Evolutionary conservation across 257 asterid genomes (phyloP), one percentile per base, ranked within the genome.

Genomic region (Penstemon newberryi): DNA sequence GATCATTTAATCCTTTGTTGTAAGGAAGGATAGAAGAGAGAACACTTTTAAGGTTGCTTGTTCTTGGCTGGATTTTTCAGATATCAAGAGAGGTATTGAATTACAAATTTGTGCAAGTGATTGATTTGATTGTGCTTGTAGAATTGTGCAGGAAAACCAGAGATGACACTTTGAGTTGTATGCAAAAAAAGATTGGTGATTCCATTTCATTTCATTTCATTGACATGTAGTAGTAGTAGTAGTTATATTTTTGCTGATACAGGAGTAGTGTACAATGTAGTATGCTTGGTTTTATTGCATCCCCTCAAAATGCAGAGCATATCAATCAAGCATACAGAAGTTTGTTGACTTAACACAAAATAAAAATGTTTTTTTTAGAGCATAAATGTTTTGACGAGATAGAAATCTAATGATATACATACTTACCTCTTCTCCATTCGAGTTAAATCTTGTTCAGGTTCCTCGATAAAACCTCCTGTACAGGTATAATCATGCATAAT

Each of bases 61-160:
- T 25, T 25, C 33, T 25, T 25, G 33, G 33, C 33, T 25, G 33
- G 33, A 25, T 2, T 25, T 25, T 25, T 25, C 73, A 68, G 85
- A 41, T 49, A 18, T 33, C 13, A 46, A 2, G 6, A 46, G 9
- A 9, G 54, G 54, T 49, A 49, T 49, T 49, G 18, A 49, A 49
- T 49, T 13, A 49, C 54, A 49, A 12, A 49, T 49, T 49, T 49
- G 54, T 49, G 1, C 5, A 49, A 12, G 18, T 49, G 54, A 4
- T 10, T 49, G 6, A 9, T 49, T 25, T 25, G 33, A 25, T 25
- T 25, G 33, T 49, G n/a, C 54, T 49, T 49, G 54, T 15, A 49
- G 54, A 49, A 49, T 49, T 49, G 54, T 49, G 54, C n/a, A 49
- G n/a, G 54, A 49, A 49, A 10, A 3, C n/a, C 19, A 49, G 11